These are phyloP conservation scores for Rosellinia necatrix DNA, from an alignment of 2,329 filamentous ascomycete species.

Conservation along the genomic window DNA sequence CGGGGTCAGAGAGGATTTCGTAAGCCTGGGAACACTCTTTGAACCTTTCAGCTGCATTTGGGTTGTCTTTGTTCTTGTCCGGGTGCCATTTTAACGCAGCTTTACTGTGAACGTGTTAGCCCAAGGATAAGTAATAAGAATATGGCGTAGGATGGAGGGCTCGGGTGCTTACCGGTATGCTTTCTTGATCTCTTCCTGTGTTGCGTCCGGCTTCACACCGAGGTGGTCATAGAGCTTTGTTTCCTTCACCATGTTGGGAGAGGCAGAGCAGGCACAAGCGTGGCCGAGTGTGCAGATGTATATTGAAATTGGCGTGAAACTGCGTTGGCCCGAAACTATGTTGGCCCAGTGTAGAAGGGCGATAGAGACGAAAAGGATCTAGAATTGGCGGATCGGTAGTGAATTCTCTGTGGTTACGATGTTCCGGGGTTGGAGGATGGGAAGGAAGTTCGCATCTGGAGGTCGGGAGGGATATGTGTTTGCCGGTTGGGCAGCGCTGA, in stretches of 20 bases:
- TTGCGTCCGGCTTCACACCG: conserved; percentile 75
- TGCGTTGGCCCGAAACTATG: too few species aligned
- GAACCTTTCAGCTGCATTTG: conserved; percentile 87
- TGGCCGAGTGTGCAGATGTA: background rate
- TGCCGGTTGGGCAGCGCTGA: background rate
- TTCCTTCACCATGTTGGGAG: conserved; percentile 81
- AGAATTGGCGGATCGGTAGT: too few species aligned
- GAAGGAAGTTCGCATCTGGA: too few species aligned
- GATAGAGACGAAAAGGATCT: too few species aligned
- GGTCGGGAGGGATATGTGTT: background rate
- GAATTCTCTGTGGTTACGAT: too few species aligned
- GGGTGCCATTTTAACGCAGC: conserved; percentile 90
- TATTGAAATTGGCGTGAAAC: too few species aligned
- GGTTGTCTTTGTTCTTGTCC: conserved; percentile 96
- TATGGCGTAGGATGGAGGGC: conserved; percentile 7
- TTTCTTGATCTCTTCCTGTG: conserved; percentile 96
- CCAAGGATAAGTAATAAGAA: background rate
- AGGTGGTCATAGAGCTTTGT: conserved; percentile 93
- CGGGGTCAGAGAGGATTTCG: conserved; percentile 95
- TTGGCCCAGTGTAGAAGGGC: too few species aligned
- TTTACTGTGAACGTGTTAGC: conserved; percentile 65
- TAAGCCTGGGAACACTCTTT: conserved; percentile 98
- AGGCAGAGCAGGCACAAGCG: conserved; percentile 8
- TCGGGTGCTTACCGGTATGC: conserved; percentile 75
- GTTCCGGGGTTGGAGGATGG: too few species aligned